phyloP scores from a whole-genome alignment of 805 yeast genomes.

The Starmerella cellae region DNA sequence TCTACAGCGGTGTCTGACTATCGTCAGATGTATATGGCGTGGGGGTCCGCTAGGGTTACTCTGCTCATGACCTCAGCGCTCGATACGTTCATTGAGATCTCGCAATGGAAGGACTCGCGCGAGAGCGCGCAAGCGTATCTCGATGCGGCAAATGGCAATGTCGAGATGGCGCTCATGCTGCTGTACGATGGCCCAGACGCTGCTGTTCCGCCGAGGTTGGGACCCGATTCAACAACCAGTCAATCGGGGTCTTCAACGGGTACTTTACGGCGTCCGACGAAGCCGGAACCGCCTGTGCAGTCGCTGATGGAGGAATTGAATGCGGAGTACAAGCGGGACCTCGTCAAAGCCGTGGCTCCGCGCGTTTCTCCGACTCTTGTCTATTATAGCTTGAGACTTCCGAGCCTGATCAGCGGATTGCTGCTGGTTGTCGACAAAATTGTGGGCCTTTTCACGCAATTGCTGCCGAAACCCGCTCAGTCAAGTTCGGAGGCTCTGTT shows the following conservation, averaged over 20 bases:
- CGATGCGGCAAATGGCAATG: slow-evolving; percentile 13
- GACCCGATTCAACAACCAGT: too few species aligned
- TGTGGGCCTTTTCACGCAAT: slow-evolving; percentile 22
- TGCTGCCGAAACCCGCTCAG: background rate
- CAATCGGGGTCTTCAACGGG: too few species aligned
- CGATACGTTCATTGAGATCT: slow-evolving; percentile 15
- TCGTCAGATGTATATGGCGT: too few species aligned
- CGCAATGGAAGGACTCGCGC: slow-evolving; percentile 11
- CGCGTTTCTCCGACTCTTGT: slow-evolving; percentile 23
- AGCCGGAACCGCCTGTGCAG: background rate
- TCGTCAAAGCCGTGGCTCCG: slow-evolving; percentile 23
- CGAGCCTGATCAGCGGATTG: slow-evolving; percentile 3
- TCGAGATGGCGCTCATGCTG: slow-evolving; percentile 10
- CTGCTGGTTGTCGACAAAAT: slow-evolving; percentile 25
- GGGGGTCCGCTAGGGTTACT: too few species aligned
- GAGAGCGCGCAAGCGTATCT: slow-evolving; percentile 11
- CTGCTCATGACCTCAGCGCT: slow-evolving; percentile 1
- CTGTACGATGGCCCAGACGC: slow-evolving; percentile 5
- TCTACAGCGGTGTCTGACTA: too few species aligned
- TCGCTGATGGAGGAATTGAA: slow-evolving; percentile 25
- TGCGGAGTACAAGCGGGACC: slow-evolving; percentile 15
- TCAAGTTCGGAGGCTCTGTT: background rate
- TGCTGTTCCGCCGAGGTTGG: background rate
- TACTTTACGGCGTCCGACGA: background rate
- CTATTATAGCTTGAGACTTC: slow-evolving; percentile 22